Percentiles rank a stretch among this genome's conserved stretches.
phyloP scores from a whole-genome alignment of 768 basidiomycete genomes.

The Rhodosporidiobolus odoratus region DNA sequence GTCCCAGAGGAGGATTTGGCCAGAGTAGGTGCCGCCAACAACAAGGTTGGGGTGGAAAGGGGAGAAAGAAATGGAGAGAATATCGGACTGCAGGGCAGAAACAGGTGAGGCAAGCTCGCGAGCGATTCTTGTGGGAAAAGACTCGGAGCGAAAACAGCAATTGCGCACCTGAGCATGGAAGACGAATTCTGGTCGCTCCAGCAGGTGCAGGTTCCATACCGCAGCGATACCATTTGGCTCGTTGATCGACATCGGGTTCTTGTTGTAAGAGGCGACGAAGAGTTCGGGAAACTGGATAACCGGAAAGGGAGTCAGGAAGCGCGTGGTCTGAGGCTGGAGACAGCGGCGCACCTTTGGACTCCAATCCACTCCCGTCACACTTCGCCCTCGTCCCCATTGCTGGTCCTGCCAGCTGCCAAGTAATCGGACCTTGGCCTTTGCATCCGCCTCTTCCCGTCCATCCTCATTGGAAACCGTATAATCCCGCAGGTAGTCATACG shows the following conservation, averaged over 20 bases:
- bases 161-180: constrained; percentile 88
- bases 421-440: constrained; percentile 71
- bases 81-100: constrained; percentile 67
- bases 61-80: constrained; percentile 91
- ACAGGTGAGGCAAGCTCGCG: too few species aligned
- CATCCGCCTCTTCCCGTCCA: constrained; percentile 78
- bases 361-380: constrained; percentile 96
- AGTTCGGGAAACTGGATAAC: constrained; percentile 79
- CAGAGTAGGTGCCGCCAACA: constrained; percentile 98
- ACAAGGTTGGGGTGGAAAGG: constrained; percentile 96
- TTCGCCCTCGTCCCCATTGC: constrained; percentile 81
- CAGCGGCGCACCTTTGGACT: constrained; percentile 71
- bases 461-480: constrained; percentile 67
- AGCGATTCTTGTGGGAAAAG: too few species aligned
- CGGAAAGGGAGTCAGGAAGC: too few species aligned
- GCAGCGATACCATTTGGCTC: constrained; percentile 96
- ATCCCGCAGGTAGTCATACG: constrained; percentile 94
- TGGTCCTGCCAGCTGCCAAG: constrained; percentile 93
- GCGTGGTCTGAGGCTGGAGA: too few species aligned
- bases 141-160: neutral
- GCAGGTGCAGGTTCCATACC: constrained; percentile 92
- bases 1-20: constrained; percentile 97
- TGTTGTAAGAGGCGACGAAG: constrained; percentile 93
- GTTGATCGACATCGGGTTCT: constrained; percentile 84
- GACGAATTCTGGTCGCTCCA: constrained; percentile 93